Percentiles rank a stretch among this genome's conserved stretches.
Evolutionary conservation across 163 green algal species (phyloP).

Genomic region (Coccomyxa subellipsoidea): DNA sequence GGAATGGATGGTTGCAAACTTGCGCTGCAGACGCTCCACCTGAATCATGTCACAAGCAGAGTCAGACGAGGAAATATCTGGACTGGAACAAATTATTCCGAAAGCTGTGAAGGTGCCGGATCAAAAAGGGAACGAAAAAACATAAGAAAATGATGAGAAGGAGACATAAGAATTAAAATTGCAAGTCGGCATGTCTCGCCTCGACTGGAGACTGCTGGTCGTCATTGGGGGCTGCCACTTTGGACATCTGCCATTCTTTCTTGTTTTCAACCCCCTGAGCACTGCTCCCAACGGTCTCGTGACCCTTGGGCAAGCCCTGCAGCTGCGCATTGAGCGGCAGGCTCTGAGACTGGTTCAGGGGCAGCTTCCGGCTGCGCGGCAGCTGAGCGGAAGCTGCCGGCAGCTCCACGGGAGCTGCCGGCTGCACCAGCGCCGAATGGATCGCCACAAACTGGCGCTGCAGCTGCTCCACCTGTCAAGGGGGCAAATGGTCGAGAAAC

Average conservation of each 20-base stretch:
- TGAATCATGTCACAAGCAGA: slow-evolving; percentile 29
- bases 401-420: background rate
- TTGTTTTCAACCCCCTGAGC: no score
- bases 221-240: background rate
- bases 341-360: background rate
- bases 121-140: background rate
- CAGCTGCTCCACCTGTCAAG: background rate
- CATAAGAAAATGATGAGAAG: no score
- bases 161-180: background rate
- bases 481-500: no score
- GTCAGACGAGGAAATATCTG: background rate
- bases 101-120: background rate
- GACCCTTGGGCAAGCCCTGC: background rate
- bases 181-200: background rate
- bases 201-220: background rate
- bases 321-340: background rate
- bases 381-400: background rate
- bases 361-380: background rate
- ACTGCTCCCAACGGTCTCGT: background rate
- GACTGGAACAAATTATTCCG: background rate
- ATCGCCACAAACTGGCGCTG: background rate
- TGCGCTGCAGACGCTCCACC: slow-evolving; percentile 85
- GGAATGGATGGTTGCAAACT: slow-evolving; percentile 86
- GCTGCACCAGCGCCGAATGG: background rate
- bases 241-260: background rate